Conservation (phyloP, 257 asterid genomes). For the Przewalskia tangutica region DNA sequence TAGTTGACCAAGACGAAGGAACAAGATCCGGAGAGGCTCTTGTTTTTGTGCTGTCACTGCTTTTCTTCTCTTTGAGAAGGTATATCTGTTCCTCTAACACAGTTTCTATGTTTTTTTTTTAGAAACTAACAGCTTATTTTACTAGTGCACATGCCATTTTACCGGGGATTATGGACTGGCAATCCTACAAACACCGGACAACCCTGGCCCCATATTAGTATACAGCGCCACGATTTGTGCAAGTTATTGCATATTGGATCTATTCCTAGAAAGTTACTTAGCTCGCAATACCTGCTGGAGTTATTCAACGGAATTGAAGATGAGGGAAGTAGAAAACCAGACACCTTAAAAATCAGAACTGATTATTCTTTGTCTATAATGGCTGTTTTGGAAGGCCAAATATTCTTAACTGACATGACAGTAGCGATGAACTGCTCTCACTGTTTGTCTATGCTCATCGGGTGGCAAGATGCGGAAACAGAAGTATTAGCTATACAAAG, state of each 20-base stretch:
- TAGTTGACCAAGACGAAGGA: conserved; percentile 59
- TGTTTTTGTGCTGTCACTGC: conserved; percentile 44
- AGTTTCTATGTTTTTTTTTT: background rate
- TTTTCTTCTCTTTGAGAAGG: conserved; percentile 74
- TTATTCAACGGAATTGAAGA: conserved; percentile 44
- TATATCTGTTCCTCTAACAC: conserved; percentile 14
- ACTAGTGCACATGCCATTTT: conserved; percentile 47
- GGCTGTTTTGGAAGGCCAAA: conserved; percentile 63
- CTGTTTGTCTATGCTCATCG: conserved; percentile 52
- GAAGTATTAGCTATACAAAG: conserved; percentile 20
- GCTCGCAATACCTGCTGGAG: conserved; percentile 72
- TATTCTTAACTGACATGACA: conserved; percentile 45
- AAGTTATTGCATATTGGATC: conserved; percentile 81
- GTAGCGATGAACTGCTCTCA: conserved; percentile 59
- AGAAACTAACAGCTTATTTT: conserved; percentile 19
- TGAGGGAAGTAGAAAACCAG: conserved; percentile 14
- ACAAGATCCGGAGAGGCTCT: conserved; percentile 55
- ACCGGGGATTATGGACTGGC: conserved; percentile 49
- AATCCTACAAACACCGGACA: conserved; percentile 24
- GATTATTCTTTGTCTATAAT: conserved; percentile 42
- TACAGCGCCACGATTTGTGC: conserved; percentile 69
- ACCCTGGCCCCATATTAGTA: conserved; percentile 39
- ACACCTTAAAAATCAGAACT: conserved; percentile 28
- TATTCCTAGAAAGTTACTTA: conserved; percentile 43
- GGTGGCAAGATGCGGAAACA: conserved; percentile 37